Conservation (phyloP, 805 yeast species). For the Metschnikowia vanudenii region DNA sequence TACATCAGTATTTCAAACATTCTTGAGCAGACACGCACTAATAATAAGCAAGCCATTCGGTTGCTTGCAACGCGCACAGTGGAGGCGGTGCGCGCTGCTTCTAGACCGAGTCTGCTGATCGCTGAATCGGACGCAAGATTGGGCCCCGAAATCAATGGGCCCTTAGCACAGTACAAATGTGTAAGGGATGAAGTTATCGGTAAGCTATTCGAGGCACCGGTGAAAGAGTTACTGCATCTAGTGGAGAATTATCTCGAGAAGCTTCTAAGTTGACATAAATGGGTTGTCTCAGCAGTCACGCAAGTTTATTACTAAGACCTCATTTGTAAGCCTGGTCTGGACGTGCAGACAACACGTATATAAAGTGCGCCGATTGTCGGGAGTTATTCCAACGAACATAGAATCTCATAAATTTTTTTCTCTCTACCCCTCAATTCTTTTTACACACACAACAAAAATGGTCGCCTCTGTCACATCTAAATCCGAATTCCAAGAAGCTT, state of each 20-base stretch:
- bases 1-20: slow-evolving; percentile 14
- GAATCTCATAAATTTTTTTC: background rate
- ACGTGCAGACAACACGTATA: slow-evolving; percentile 5
- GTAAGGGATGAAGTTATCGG: background rate
- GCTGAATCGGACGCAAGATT: background rate
- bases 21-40: slow-evolving; percentile 13
- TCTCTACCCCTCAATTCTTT: background rate
- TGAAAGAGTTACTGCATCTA: background rate
- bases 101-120: background rate
- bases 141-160: background rate
- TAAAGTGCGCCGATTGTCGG: slow-evolving; percentile 1
- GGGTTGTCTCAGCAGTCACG: background rate
- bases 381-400: background rate
- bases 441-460: slow-evolving; percentile 25
- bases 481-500: slow-evolving; percentile 65
- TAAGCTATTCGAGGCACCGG: background rate
- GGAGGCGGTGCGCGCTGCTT: slow-evolving; percentile 1
- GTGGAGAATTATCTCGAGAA: background rate
- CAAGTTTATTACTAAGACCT: slow-evolving; percentile 3
- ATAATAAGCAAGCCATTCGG: background rate
- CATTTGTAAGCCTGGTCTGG: slow-evolving; percentile 9
- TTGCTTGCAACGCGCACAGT: slow-evolving; percentile 1
- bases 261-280: background rate
- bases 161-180: background rate
- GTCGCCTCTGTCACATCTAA: slow-evolving; percentile 32